A percentile compares a stretch with the other conserved stretches of the same genome.
These are phyloP conservation scores for Aechmea fasciata DNA, from an alignment of 176 grass and related monocot species.

Conservation along the genomic window DNA sequence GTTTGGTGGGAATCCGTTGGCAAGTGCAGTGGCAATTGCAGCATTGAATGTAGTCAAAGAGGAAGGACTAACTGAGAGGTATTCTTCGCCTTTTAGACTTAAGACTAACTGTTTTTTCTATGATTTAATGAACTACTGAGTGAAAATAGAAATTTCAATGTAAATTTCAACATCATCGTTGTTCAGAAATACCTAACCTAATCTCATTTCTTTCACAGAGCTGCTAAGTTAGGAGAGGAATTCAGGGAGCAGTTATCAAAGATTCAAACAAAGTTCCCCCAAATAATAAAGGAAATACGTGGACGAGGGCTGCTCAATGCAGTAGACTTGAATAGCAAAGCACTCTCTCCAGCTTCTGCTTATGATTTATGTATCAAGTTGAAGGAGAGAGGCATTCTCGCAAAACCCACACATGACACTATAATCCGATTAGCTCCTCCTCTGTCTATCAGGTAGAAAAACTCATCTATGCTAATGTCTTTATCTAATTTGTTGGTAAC, in stretches of 20 bases:
- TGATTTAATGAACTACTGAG: not conserved
- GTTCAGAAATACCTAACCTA: not conserved
- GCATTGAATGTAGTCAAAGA: conserved; percentile 79
- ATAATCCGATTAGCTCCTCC: conserved; percentile 87
- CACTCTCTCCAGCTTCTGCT: conserved; percentile 58
- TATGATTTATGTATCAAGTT: conserved; percentile 95
- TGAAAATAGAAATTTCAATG: not conserved
- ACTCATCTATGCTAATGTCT: not conserved
- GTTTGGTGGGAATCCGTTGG: conserved; percentile 92
- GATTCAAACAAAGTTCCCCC: conserved; percentile 53
- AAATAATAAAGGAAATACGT: conserved; percentile 69
- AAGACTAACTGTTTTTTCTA: not conserved
- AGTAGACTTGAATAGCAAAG: conserved; percentile 59
- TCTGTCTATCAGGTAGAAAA: conserved; percentile 55
- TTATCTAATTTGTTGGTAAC: not conserved
- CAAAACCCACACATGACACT: conserved; percentile 88
- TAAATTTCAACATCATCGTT: not conserved
- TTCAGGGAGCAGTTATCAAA: not conserved
- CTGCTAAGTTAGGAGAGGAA: conserved; percentile 15
- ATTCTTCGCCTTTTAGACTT: conserved; percentile 11
- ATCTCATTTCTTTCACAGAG: conserved; percentile 32
- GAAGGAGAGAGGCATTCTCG: conserved; percentile 91
- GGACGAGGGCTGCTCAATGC: conserved; percentile 90
- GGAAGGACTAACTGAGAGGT: conserved; percentile 85
- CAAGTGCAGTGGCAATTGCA: conserved; percentile 85